Evolutionary conservation across 2,329 filamentous ascomycete species (phyloP).

Genomic region (Epichloe sibirici): DNA sequence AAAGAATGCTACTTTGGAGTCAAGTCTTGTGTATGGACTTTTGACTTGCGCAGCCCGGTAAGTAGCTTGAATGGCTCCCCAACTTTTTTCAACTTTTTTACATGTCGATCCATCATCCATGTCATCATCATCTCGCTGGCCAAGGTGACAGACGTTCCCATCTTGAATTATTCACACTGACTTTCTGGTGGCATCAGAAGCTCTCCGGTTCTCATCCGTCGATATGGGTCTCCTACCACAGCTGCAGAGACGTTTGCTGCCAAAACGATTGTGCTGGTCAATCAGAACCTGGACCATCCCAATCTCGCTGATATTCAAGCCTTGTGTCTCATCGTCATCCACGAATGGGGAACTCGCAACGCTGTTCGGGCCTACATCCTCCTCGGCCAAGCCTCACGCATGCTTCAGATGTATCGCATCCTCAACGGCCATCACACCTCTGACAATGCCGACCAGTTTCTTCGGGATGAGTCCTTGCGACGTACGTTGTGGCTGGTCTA

Average conservation of each 20-base stretch:
- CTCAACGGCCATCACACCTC: conserved; percentile 41
- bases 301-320: conserved; percentile 49
- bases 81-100: neutral
- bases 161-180: neutral
- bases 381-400: conserved; percentile 49
- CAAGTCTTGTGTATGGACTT: conserved; percentile 45
- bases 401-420: conserved; percentile 52
- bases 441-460: conserved; percentile 43
- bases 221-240: conserved; percentile 42
- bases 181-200: conserved; percentile 26
- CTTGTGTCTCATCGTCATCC: conserved; percentile 47
- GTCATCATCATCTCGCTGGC: neutral
- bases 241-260: conserved; percentile 47
- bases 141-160: neutral
- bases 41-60: conserved; percentile 47
- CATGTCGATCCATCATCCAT: neutral
- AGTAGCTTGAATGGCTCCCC: conserved; percentile 14
- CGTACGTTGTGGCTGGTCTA: conserved; percentile 52
- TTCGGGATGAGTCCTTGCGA: conserved; percentile 48
- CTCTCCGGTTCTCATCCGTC: conserved; percentile 43
- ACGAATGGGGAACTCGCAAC: conserved; percentile 51
- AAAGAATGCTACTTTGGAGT: conserved; percentile 42
- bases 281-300: conserved; percentile 46
- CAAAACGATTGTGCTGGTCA: conserved; percentile 45
- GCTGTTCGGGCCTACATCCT: conserved; percentile 52